These are phyloP conservation scores for Cryptococcus hybrid DNA, from an alignment of 1,284 basidiomycete species.

Conservation along the genomic window DNA sequence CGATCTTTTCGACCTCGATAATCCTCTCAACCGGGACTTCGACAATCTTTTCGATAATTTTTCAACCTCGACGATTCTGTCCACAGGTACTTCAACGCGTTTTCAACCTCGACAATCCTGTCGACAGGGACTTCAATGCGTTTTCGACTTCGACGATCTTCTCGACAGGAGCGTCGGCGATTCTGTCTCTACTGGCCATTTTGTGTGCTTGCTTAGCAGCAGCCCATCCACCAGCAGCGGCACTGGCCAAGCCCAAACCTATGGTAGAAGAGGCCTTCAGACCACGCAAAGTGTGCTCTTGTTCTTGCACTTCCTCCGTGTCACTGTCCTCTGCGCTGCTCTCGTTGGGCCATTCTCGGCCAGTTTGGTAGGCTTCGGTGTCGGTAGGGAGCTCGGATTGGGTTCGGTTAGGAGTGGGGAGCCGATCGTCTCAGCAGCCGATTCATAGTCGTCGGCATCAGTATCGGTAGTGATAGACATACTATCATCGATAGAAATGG, in stretches of 20 bases:
- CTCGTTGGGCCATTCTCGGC: constrained; percentile 40
- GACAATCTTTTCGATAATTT: constrained; percentile 36
- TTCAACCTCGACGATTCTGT: constrained; percentile 46
- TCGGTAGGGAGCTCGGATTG: constrained; percentile 60
- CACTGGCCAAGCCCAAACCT: constrained; percentile 20
- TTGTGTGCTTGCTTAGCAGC: constrained; percentile 28
- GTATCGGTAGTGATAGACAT: constrained; percentile 62
- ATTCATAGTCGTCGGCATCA: constrained; percentile 74
- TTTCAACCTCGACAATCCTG: constrained; percentile 41
- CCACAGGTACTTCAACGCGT: constrained; percentile 39
- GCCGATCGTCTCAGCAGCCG: constrained; percentile 70
- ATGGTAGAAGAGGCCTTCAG: constrained; percentile 6
- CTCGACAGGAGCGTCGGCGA: constrained; percentile 39
- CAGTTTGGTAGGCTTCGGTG: constrained; percentile 41
- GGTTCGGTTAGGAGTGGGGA: constrained; percentile 61
- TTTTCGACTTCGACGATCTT: constrained; percentile 24
- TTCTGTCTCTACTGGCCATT: constrained; percentile 29
- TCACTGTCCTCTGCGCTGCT: constrained; percentile 55
- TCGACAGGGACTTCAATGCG: constrained; percentile 33
- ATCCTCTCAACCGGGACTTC: constrained; percentile 41
- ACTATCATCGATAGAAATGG: constrained; percentile 21
- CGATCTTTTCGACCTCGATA: constrained; percentile 38
- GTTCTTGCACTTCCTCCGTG: constrained; percentile 41
- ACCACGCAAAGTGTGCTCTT: constrained; percentile 17
- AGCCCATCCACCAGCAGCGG: constrained; percentile 27